Conservation (phyloP, 371 early-diverging fungal genomes). For the Mucor saturninus region DNA sequence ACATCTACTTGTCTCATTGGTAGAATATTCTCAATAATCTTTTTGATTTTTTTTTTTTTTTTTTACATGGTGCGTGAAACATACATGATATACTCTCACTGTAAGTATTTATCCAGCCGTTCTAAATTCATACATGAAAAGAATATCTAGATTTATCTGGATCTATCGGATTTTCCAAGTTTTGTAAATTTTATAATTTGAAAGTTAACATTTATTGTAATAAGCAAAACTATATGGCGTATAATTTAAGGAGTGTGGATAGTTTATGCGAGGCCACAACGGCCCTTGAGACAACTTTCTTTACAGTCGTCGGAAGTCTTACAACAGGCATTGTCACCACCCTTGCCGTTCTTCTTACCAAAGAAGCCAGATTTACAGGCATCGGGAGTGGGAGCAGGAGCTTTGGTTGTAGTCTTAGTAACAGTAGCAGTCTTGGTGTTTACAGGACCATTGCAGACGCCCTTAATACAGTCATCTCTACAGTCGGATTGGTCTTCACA, state of each 20-base stretch:
- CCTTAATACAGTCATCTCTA: slow-evolving; percentile 7
- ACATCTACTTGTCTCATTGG: too few relatives aligned
- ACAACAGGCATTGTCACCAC: slow-evolving; percentile 20
- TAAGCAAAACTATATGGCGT: not conserved
- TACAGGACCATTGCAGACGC: slow-evolving; percentile 16
- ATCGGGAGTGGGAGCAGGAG: slow-evolving; percentile 7
- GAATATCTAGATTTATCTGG: too few relatives aligned
- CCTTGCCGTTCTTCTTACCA: slow-evolving; percentile 17
- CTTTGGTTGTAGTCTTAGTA: not conserved
- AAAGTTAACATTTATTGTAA: too few relatives aligned
- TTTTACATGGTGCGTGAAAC: too few relatives aligned
- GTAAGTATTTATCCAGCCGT: too few relatives aligned
- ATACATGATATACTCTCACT: too few relatives aligned
- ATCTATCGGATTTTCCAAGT: too few relatives aligned
- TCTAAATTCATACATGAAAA: too few relatives aligned
- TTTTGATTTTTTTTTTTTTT: too few relatives aligned
- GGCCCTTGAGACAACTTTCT: slow-evolving; percentile 11
- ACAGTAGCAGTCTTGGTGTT: not conserved
- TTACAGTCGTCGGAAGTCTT: slow-evolving; percentile 13
- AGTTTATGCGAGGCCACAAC: slow-evolving; percentile 12
- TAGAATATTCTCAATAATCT: too few relatives aligned
- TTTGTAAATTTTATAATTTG: too few relatives aligned
- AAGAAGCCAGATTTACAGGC: slow-evolving; percentile 11
- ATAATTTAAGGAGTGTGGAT: not conserved
- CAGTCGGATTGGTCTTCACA: slow-evolving; percentile 18